phyloP scores from a whole-genome alignment of 768 basidiomycete species.

The Russula emetica region DNA sequence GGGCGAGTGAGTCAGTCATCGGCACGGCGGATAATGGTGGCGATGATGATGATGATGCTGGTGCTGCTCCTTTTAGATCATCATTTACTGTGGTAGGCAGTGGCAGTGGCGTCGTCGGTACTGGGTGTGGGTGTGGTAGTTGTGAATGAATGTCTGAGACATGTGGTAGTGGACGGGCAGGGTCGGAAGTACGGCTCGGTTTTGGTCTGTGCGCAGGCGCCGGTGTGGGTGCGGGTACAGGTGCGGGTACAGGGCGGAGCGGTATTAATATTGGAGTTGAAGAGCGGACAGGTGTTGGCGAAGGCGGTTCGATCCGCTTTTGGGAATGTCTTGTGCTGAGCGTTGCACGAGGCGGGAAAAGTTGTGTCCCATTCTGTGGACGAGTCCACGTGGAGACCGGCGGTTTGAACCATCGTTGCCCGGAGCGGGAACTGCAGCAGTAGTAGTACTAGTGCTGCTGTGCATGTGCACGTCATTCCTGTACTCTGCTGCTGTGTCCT shows the following conservation, averaged over 20 bases:
- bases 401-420: not conserved
- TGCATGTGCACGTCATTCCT: not conserved
- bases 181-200: not conserved
- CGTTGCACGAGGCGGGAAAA: not conserved
- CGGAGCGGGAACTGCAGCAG: not conserved
- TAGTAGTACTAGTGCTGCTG: not conserved
- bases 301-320: constrained; percentile 1
- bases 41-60: no score
- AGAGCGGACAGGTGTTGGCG: constrained; percentile 9
- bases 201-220: not conserved
- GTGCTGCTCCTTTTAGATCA: not conserved
- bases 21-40: not conserved
- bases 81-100: not conserved
- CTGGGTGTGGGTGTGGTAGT: not conserved
- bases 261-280: not conserved
- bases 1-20: not conserved
- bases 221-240: not conserved
- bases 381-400: not conserved
- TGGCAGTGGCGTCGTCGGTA: not conserved
- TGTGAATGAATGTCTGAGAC: no score
- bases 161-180: not conserved
- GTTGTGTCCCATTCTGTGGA: not conserved
- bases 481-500: not conserved
- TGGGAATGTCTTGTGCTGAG: not conserved
- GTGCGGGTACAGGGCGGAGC: not conserved